Base-by-base conservation (phyloP, 257 asterid species). In the Penstemon barbatus region DNA sequence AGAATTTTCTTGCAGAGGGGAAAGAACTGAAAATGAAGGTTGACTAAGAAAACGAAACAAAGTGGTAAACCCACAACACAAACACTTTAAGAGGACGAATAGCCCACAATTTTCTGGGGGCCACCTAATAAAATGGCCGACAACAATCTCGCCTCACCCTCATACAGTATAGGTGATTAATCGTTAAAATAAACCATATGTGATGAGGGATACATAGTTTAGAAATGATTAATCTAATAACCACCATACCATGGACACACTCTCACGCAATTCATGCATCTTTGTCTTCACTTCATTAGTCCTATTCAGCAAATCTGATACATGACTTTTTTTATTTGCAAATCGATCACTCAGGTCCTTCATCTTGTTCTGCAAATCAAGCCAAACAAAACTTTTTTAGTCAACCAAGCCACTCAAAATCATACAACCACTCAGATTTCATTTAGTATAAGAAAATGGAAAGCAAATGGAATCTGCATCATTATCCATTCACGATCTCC, bases 261-360 rank as follows among this genome's bases (percentile, higher is more conserved):
- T 80, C 42, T 88, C 84, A 71, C 79, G 57, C 81, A 89, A 71
- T 43, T 87, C 92, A 41, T 79, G 91, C 75, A 76, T 84, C 92
- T 66, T 78, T 81, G 84, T 86, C 80, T 86, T 82, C 59, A 82
- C 88, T 87, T 94, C 89, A 48, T 86, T 80, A 66, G 97, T 79
- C 79, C 59, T 85, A 40, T 80, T 96, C 83, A 83, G 63, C 85
- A 89, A 79, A 68, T 57, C 75, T 70, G 85, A 80, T 79, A 84
- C 78, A 63, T 79, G 80, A 67, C 76, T 54, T 77, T 78, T 91
- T 87, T 86, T 94, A 75, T 82, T 74, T 46, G 80, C 71, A 72
- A 94, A 71, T 75, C 42, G 80, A 61, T 82, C 84, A 18, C 63
- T 70, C 81, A 89, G 76, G 67, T 82, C 85, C 59, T 77, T 89